phyloP scores from a whole-genome alignment of 106 monocot genomes.

The Dendrobium officinale region DNA sequence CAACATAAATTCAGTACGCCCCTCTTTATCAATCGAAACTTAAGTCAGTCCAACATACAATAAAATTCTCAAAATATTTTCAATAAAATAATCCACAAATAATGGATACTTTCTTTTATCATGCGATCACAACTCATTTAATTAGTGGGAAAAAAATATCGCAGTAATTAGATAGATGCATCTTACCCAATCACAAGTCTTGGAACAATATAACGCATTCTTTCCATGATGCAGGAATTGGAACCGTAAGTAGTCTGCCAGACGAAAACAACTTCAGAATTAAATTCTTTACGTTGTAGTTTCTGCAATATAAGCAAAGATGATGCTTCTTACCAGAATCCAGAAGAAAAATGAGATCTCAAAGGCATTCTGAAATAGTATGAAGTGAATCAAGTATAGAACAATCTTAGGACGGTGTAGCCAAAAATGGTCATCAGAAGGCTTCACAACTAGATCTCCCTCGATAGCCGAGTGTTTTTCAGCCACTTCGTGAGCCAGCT shows the following conservation, averaged over 20 bases:
- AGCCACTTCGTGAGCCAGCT: slow-evolving; percentile 45
- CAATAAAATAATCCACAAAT: too few relatives aligned
- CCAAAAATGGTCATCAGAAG: slow-evolving; percentile 56
- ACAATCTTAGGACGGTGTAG: slow-evolving; percentile 29
- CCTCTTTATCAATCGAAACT: too few relatives aligned
- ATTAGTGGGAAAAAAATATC: too few relatives aligned
- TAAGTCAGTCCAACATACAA: too few relatives aligned
- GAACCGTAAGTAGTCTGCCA: slow-evolving; percentile 51
- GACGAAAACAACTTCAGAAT: not conserved
- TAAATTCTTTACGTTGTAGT: not conserved
- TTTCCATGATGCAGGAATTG: slow-evolving; percentile 77
- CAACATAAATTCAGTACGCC: not conserved
- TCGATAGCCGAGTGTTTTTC: slow-evolving; percentile 51
- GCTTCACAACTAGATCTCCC: slow-evolving; percentile 38
- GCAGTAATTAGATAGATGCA: too few relatives aligned
- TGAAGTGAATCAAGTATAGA: slow-evolving; percentile 48
- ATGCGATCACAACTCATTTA: too few relatives aligned
- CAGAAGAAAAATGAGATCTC: slow-evolving; percentile 60
- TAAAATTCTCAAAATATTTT: too few relatives aligned
- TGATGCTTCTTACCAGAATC: slow-evolving; percentile 32
- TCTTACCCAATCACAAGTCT: slow-evolving; percentile 57
- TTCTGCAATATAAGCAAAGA: not conserved
- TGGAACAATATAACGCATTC: slow-evolving; percentile 25
- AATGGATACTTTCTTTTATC: too few relatives aligned
- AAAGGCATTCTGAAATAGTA: slow-evolving; percentile 63